Base-by-base conservation (phyloP, 305 asterid genomes). In the Solanum chacoense region DNA sequence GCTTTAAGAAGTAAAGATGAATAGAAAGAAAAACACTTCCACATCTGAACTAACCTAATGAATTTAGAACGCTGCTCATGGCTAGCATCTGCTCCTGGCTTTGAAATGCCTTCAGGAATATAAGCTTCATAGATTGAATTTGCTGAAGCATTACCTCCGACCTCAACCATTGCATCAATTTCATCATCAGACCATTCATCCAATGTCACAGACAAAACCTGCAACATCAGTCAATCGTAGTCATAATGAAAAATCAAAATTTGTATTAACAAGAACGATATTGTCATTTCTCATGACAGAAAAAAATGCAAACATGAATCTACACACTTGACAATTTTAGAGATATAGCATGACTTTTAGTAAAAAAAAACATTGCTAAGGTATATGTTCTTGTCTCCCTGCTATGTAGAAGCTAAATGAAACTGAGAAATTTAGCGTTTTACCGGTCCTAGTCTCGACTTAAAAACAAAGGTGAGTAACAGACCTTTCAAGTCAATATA, bases 131-230 rank as follows among this genome's bases (percentile, higher is more conserved):
- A 97, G 83, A 95, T 97, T 91, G 99, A 96, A 91, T 97, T 97
- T 67, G 99, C 99, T 36, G 96, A 93, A 74, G 93, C 94, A 92
- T 97, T 97, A 90, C 99, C 99, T 26, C 99, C 99, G 85, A 97
- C 96, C 91, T 97, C 99, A 8, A 96, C 78, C 98, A 97, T 94
- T 67, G 98, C 90, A 87, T 97, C 99, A 86, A 97, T 87, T 93
- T 95, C 97, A 78, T 92, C 98, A 86, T 97, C 96, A 9, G 99
- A 95, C 99, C 99, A 97, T 79, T 97, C 99, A 91, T 97, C 99
- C 93, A 97, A 91, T 40, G 99, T 95, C 91, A 97, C 99, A 59
- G 99, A 97, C 89, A 96, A 91, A 90, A 96, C 99, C 99, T 97
- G 93, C 91, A 90, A 24, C 63, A 84, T 8, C 74, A 55, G 73